phyloP scores from a whole-genome alignment of 768 basidiomycete genomes.

The Amanita phalloides region DNA sequence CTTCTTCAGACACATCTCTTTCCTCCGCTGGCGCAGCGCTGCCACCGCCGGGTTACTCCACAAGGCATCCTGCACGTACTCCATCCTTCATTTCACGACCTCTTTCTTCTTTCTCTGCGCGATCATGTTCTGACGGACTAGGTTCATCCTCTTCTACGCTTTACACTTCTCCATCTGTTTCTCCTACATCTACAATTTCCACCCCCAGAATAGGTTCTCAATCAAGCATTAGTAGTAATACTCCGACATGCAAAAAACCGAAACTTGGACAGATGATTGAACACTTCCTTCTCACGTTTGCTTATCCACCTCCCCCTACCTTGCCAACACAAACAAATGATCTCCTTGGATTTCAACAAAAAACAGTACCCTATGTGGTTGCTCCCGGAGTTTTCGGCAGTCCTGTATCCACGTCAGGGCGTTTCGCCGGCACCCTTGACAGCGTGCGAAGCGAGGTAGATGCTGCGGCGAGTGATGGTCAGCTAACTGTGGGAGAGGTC shows the following conservation, averaged over 20 bases:
- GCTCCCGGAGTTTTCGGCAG: constrained; percentile 12
- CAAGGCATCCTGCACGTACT: background rate
- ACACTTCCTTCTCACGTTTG: constrained; percentile 25
- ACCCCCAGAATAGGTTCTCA: background rate
- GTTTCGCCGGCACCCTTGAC: background rate
- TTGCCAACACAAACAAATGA: background rate
- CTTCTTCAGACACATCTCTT: background rate
- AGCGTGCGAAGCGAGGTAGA: background rate
- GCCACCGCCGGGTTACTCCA: background rate
- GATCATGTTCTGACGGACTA: background rate
- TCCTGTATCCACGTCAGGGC: background rate
- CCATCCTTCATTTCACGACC: background rate
- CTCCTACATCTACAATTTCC: background rate
- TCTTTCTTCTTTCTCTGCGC: background rate
- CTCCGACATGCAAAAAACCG: constrained; percentile 11
- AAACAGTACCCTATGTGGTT: constrained; percentile 15
- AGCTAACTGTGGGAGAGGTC: constrained; percentile 17
- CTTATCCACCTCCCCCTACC: constrained; percentile 14
- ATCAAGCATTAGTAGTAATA: constrained; percentile 2
- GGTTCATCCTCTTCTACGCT: constrained; percentile 1
- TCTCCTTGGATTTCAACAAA: background rate
- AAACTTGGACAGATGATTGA: constrained; percentile 28
- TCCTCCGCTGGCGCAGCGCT: background rate
- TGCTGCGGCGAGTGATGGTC: background rate
- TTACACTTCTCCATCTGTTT: constrained; percentile 1